phyloP scores from a whole-genome alignment of 148 eudicot genomes.

The Rhododendron kiyosumense region DNA sequence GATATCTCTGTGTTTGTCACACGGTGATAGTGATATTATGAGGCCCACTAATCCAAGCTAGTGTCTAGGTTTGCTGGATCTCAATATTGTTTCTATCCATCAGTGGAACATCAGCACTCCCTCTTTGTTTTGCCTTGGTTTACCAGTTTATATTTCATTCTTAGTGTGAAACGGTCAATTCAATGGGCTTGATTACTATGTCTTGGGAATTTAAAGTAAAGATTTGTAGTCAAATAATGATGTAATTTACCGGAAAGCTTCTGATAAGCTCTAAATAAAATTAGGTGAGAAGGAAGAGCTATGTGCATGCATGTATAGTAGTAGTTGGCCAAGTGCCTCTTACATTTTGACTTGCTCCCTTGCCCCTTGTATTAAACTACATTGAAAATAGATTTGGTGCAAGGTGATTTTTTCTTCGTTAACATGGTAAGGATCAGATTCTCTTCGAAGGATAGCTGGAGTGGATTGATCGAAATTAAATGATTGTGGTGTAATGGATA shows the following conservation, averaged over 20 bases:
- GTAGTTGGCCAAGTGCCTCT: not conserved
- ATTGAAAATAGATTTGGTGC: not conserved
- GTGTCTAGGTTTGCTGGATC: not conserved
- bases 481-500: not conserved
- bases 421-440: not conserved
- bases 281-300: not conserved
- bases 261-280: not conserved
- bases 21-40: not conserved
- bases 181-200: not conserved
- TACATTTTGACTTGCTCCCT: not conserved
- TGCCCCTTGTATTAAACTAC: not conserved
- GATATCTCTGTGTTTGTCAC: not conserved
- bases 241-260: not conserved
- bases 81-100: not conserved
- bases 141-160: not conserved
- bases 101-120: not conserved
- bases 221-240: not conserved
- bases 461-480: not conserved
- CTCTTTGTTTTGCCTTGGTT: not conserved
- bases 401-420: not conserved
- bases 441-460: not conserved
- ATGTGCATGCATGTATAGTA: not conserved
- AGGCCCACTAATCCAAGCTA: not conserved
- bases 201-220: not conserved
- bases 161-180: not conserved